Evolutionary conservation across 306 rosid genomes (phyloP).

Genomic region (Vigna trinervia): DNA sequence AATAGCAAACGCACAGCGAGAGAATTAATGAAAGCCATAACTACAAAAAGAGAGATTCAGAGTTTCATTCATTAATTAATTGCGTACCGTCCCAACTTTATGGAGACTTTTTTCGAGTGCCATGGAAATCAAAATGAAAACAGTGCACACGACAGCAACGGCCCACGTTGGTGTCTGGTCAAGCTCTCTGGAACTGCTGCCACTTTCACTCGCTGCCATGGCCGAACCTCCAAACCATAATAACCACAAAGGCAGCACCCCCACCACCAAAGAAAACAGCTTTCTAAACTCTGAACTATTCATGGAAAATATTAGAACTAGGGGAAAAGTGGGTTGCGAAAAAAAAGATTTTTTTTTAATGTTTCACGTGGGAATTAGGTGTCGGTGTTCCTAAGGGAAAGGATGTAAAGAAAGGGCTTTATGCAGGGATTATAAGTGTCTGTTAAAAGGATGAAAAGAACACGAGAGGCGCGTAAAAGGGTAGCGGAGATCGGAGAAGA

Average conservation of each 20-base stretch:
- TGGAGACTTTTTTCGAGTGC: conserved; percentile 72
- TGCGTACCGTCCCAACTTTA: conserved; percentile 63
- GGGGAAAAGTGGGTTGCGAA: conserved; percentile 11
- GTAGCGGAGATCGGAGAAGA: not conserved
- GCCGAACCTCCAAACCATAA: conserved; percentile 46
- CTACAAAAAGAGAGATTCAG: not conserved
- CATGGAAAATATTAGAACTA: not conserved
- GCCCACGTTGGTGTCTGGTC: conserved; percentile 95
- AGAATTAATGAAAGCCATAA: not conserved
- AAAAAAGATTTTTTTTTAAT: too few species aligned
- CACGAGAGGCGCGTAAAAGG: not conserved
- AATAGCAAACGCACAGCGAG: conserved; percentile 25
- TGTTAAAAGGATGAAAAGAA: not conserved
- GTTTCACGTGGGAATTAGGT: not conserved
- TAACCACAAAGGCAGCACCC: conserved; percentile 18
- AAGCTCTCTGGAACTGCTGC: conserved; percentile 53
- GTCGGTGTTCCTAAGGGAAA: not conserved
- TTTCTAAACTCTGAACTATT: conserved; percentile 16
- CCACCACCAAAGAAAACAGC: not conserved
- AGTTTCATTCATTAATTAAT: not conserved
- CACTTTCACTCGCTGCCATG: conserved; percentile 56
- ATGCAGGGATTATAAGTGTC: not conserved
- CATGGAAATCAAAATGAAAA: conserved; percentile 72
- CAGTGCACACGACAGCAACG: conserved; percentile 81
- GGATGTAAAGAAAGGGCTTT: not conserved